Evolutionary conservation across 495 filamentous ascomycete genomes (phyloP), one percentile per base, ranked within the genome.

Genomic region (Neurospora sp.): DNA sequence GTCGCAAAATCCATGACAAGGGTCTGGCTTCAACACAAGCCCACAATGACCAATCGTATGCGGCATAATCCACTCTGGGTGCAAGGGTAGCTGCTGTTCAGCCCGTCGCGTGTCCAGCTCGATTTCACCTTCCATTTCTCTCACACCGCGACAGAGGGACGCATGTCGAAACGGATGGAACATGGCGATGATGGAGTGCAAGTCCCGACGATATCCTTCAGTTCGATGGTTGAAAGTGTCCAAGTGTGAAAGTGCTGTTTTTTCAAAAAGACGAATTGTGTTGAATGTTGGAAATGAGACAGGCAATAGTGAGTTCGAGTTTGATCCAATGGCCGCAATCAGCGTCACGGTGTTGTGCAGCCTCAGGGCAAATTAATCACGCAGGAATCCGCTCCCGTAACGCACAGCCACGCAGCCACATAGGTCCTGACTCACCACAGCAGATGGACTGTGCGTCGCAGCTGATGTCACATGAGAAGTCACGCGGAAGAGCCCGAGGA

Each of bases 31-130:
- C 27, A 70, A 59, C 35, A 12, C 37, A 22, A 42, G 8, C 16
- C 53, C 42, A 31, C 59, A 9, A 40, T 27, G 69, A 9, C 75
- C 75, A 76, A 76, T 76, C 74, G 42, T 1, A 38, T 31, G 65
- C 72, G 16, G 10, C 6, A 12, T 65, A 69, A 18, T 39, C 68
- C 68, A 73, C 72, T n/a, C 42, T 70, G 9, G 12, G 41, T 22
- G 41, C 65, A 70, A 46, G 65, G 38, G 69, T 59, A 65, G 53
- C 37, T 68, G 20, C 37, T 68, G 53, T 35, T 61, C 53, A 69
- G 71, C 35, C 48, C 44, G 27, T 18, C 53, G 53, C 53, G 27
- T 65, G 53, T 18, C 53, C 27, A 35, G 53, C 53, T 65, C 53
- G 27, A 35, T 35, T 65, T 65, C 53, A 65, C 53, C 27, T 35